These are phyloP conservation scores for Spathaspora gorwiae DNA, from an alignment of 805 yeast species.

Conservation along the genomic window DNA sequence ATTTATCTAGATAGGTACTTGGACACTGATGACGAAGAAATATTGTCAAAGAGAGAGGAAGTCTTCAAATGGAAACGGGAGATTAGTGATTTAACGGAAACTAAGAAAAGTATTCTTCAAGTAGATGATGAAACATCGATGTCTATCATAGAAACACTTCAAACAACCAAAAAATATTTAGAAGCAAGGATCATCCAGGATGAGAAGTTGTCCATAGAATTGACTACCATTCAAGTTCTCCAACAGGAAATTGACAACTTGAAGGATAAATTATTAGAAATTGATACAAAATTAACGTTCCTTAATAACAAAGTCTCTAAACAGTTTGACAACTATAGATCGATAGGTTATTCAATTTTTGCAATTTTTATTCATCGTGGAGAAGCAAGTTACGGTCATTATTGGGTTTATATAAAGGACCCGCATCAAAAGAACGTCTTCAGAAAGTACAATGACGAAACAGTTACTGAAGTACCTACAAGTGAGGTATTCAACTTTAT, in stretches of 20 bases:
- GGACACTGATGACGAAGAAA: constrained; percentile 57
- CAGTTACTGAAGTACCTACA: constrained; percentile 74
- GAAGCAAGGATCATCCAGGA: constrained; percentile 36
- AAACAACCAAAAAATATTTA: constrained; percentile 55
- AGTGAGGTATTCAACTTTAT: constrained; percentile 63
- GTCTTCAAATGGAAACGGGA: constrained; percentile 61
- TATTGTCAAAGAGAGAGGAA: constrained; percentile 51
- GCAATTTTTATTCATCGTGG: constrained; percentile 95
- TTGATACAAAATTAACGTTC: constrained; percentile 38
- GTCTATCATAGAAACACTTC: constrained; percentile 39
- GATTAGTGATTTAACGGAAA: constrained; percentile 38
- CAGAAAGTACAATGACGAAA: constrained; percentile 92
- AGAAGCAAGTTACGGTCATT: constrained; percentile 93
- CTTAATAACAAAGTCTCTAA: constrained; percentile 48
- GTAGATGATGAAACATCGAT: constrained; percentile 36
- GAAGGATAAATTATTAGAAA: constrained; percentile 38
- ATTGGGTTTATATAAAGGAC: constrained; percentile 92
- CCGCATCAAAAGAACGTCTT: constrained; percentile 56
- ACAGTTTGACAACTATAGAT: constrained; percentile 59
- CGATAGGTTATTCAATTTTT: constrained; percentile 75
- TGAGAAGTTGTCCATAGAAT: constrained; percentile 33
- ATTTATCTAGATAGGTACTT: constrained; percentile 85
- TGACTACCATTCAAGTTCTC: constrained; percentile 46
- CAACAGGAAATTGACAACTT: constrained; percentile 44
- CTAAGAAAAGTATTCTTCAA: constrained; percentile 38